phyloP scores from a whole-genome alignment of 441 rosid species.

The Raphanus hybrid region DNA sequence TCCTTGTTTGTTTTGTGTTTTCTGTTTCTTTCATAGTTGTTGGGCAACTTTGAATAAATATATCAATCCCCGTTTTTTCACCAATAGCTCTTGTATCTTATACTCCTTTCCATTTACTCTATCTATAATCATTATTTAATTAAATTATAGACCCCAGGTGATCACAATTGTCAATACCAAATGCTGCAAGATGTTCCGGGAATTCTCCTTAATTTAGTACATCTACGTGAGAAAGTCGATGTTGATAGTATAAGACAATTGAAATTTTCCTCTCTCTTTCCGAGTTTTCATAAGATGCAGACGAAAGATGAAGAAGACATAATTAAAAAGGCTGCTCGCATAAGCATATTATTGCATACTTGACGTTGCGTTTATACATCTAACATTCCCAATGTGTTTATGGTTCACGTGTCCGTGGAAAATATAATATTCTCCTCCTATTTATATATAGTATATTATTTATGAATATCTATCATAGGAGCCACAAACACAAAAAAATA shows the following conservation, averaged over 20 bases:
- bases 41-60: slow-evolving; percentile 38
- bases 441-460: slow-evolving; percentile 6
- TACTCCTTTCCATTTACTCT: background rate
- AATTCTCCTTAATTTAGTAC: background rate
- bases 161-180: slow-evolving; percentile 33
- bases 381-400: slow-evolving; percentile 14
- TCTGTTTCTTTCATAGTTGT: slow-evolving; percentile 11
- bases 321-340: slow-evolving; percentile 22
- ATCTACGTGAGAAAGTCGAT: slow-evolving; percentile 26
- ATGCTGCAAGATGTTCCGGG: slow-evolving; percentile 20
- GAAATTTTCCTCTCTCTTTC: slow-evolving; percentile 14
- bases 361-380: slow-evolving; percentile 19
- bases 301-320: slow-evolving; percentile 20
- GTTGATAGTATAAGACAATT: slow-evolving; percentile 3
- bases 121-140: slow-evolving; percentile 5
- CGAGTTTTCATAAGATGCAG: slow-evolving; percentile 13
- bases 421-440: slow-evolving; percentile 1
- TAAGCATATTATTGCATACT: slow-evolving; percentile 40
- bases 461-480: background rate
- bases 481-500: background rate
- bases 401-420: slow-evolving; percentile 23
- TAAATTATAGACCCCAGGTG: slow-evolving; percentile 7
- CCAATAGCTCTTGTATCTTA: slow-evolving; percentile 1
- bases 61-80: slow-evolving; percentile 27
- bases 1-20: background rate